These are phyloP conservation scores for Debaryomyces psychrophilus DNA, from an alignment of 1,139 yeast species.

Conservation along the genomic window DNA sequence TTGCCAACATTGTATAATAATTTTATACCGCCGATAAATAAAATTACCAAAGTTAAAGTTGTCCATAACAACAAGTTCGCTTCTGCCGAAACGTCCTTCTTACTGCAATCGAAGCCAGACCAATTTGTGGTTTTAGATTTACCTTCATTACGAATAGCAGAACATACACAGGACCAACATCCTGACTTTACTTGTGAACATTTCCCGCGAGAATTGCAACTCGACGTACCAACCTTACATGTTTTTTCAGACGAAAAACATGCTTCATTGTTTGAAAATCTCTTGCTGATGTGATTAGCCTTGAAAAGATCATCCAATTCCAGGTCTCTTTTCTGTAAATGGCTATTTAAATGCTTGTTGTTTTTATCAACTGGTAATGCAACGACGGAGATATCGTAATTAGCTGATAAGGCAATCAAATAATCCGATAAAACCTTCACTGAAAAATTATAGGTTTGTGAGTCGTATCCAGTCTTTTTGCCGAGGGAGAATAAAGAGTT, in stretches of 20 bases:
- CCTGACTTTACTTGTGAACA: constrained; percentile 46
- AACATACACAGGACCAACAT: constrained; percentile 64
- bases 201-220: constrained; percentile 66
- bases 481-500: constrained; percentile 47
- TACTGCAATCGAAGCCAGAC: constrained; percentile 69
- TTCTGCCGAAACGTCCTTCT: constrained; percentile 64
- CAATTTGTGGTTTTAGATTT: constrained; percentile 59
- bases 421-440: constrained; percentile 35
- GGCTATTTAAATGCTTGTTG: constrained; percentile 2
- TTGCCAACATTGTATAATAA: constrained; percentile 56
- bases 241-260: constrained; percentile 52
- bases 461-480: constrained; percentile 43
- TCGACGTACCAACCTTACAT: constrained; percentile 55
- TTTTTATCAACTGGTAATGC: constrained; percentile 27
- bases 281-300: constrained; percentile 16
- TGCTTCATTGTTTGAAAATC: constrained; percentile 18
- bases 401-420: constrained; percentile 28
- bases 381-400: constrained; percentile 37
- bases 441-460: constrained; percentile 45
- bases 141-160: constrained; percentile 50
- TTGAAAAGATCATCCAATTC: constrained; percentile 30
- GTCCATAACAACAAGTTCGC: constrained; percentile 74
- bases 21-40: constrained; percentile 57
- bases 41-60: constrained; percentile 46
- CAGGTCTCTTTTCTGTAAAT: constrained; percentile 26